phyloP scores from a whole-genome alignment of 1,284 basidiomycete species.

The Trichosporon inkin region DNA sequence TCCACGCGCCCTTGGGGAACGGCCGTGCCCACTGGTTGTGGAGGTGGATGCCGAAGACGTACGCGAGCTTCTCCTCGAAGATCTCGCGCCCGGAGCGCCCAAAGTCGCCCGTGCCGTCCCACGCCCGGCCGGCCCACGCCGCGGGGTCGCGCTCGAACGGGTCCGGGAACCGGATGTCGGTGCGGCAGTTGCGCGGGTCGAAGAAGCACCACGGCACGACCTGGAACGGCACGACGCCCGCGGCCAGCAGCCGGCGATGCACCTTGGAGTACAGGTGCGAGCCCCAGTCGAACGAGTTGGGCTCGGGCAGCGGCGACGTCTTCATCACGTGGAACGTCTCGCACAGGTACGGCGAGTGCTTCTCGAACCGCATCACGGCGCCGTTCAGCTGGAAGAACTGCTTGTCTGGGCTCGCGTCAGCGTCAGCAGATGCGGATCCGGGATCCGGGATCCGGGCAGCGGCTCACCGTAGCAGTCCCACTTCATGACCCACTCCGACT shows the following conservation, averaged over 20 bases:
- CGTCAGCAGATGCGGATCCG: background rate
- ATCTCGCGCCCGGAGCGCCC: constrained; percentile 32
- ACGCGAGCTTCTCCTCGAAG: constrained; percentile 62
- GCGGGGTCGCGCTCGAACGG: constrained; percentile 67
- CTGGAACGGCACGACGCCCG: constrained; percentile 72
- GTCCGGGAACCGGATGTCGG: constrained; percentile 84
- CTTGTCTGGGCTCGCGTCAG: constrained; percentile 62
- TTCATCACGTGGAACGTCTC: constrained; percentile 88
- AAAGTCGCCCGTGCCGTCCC: constrained; percentile 60
- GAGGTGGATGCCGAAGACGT: constrained; percentile 79
- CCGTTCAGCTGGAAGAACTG: constrained; percentile 81
- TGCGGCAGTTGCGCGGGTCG: constrained; percentile 80
- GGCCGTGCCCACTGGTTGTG: constrained; percentile 88
- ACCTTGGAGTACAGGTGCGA: constrained; percentile 81
- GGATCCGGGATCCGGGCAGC: background rate
- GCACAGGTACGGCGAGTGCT: constrained; percentile 86
- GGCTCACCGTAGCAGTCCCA: constrained; percentile 90
- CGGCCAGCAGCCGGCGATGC: constrained; percentile 72
- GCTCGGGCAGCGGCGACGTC: constrained; percentile 64
- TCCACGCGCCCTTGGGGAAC: constrained; percentile 74
- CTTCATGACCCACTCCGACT: constrained; percentile 89
- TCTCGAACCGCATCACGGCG: constrained; percentile 83
- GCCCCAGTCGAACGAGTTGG: constrained; percentile 85
- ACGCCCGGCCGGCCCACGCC: constrained; percentile 59
- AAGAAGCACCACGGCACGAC: constrained; percentile 88